Conservation (phyloP, 2,329 filamentous ascomycete species). For the Pseudogymnoascus sp. region DNA sequence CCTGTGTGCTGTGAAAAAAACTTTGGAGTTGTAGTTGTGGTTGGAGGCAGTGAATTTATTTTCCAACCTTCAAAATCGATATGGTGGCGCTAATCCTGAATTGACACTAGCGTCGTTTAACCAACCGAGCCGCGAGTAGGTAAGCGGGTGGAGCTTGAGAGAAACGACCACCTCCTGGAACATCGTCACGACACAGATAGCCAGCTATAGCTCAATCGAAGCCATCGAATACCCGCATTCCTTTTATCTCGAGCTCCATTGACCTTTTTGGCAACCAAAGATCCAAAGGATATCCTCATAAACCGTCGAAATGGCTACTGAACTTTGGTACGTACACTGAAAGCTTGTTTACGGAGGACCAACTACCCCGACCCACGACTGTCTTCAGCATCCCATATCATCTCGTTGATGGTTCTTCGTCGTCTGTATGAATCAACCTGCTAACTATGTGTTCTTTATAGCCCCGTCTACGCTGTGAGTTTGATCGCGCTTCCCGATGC, state of each 20-base stretch:
- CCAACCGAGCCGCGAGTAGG: conserved; percentile 16
- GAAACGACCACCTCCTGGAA: conserved; percentile 4
- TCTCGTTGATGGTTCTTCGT: conserved; percentile 9
- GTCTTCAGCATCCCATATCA: conserved; percentile 10
- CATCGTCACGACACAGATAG: conserved; percentile 4
- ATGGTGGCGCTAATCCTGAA: background rate
- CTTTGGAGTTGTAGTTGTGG: background rate
- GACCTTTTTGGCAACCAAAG: background rate
- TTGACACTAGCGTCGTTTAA: conserved; percentile 17
- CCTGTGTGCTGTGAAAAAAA: conserved; percentile 31
- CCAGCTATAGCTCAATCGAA: conserved; percentile 14
- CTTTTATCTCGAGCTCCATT: conserved; percentile 9
- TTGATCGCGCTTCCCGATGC: conserved; percentile 15
- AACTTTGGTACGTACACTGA: conserved; percentile 64
- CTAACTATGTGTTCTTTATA: conserved; percentile 43
- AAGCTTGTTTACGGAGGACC: conserved; percentile 5
- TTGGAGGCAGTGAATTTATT: background rate
- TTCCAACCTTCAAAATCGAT: conserved; percentile 5
- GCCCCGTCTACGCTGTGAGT: conserved; percentile 99
- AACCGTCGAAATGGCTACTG: conserved; percentile 60
- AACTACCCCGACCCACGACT: background rate
- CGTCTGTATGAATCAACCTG: conserved; percentile 20
- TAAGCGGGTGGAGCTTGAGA: conserved; percentile 6
- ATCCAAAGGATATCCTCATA: conserved; percentile 18
- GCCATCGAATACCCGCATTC: conserved; percentile 8